Evolutionary conservation across 2,329 filamentous ascomycete species (phyloP).

Genomic region (Hymenoscyphus fraxineus): DNA sequence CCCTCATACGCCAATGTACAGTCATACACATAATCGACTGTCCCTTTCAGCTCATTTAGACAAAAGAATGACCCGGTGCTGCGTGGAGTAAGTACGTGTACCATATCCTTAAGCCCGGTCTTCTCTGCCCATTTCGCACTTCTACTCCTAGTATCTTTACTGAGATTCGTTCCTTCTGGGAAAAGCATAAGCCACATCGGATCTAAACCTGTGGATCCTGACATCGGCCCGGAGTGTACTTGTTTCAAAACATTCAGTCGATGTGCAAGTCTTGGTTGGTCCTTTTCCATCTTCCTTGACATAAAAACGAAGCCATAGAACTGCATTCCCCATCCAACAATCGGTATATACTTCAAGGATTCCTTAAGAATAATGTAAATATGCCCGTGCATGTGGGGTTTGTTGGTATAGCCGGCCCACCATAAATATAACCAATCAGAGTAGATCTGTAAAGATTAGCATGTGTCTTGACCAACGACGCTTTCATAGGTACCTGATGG

Average conservation of each 20-base stretch:
- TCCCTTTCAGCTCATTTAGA: constrained; percentile 67
- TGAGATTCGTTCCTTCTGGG: constrained; percentile 82
- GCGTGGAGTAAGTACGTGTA: constrained; percentile 72
- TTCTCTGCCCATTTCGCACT: constrained; percentile 76
- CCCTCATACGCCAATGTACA: constrained; percentile 96
- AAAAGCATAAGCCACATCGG: constrained; percentile 92
- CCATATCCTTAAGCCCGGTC: constrained; percentile 65
- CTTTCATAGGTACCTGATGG: constrained; percentile 57
- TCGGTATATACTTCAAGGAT: constrained; percentile 74
- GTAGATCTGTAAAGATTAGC: constrained; percentile 56
- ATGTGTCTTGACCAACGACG: background rate
- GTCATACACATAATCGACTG: constrained; percentile 81
- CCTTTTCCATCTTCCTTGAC: constrained; percentile 81
- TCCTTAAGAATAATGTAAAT: constrained; percentile 90
- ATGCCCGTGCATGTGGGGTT: constrained; percentile 73
- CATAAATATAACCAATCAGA: constrained; percentile 91
- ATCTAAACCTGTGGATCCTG: constrained; percentile 55
- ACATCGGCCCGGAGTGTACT: constrained; percentile 47
- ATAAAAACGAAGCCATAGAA: constrained; percentile 91
- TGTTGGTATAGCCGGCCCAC: constrained; percentile 85
- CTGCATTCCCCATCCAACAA: constrained; percentile 77
- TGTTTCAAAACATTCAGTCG: constrained; percentile 67
- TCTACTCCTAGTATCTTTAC: constrained; percentile 63
- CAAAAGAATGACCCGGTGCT: constrained; percentile 80
- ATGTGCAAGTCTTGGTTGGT: constrained; percentile 71